Evolutionary conservation across 148 eudicot species (phyloP).

Genomic region (Chenopodium formosanum): DNA sequence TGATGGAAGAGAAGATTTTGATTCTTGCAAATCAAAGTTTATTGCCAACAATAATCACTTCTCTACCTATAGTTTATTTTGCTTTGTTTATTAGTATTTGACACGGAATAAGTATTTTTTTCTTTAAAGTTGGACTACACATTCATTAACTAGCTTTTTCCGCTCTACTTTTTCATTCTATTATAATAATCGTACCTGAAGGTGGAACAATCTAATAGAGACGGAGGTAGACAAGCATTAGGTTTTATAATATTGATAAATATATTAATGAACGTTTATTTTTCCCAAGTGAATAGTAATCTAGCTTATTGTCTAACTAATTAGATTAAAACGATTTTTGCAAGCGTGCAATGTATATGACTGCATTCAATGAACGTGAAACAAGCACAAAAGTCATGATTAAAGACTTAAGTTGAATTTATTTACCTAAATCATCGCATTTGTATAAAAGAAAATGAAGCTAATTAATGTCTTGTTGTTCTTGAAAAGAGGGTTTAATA

Average conservation of each 20-base stretch:
- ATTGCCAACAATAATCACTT: neutral
- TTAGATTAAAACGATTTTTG: neutral
- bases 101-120: too few relatives aligned
- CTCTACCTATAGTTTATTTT: too few relatives aligned
- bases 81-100: too few relatives aligned
- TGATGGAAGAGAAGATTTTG: neutral
- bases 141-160: neutral
- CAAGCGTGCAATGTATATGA: neutral
- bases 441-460: neutral
- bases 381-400: constrained; percentile 7
- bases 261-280: too few relatives aligned
- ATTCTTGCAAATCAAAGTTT: neutral
- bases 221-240: too few relatives aligned
- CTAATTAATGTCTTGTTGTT: constrained; percentile 7
- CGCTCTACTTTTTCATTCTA: neutral
- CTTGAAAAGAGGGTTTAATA: neutral
- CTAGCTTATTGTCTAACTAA: neutral
- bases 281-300: neutral
- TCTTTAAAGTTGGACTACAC: neutral
- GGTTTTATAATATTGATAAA: too few relatives aligned
- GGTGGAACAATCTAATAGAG: too few relatives aligned
- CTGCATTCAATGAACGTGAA: constrained; percentile 2
- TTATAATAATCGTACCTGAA: too few relatives aligned
- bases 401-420: constrained; percentile 1
- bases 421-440: neutral